These are phyloP conservation scores for Breviolum minutum DNA, from an alignment of 73 alveolate species.

Conservation along the genomic window DNA sequence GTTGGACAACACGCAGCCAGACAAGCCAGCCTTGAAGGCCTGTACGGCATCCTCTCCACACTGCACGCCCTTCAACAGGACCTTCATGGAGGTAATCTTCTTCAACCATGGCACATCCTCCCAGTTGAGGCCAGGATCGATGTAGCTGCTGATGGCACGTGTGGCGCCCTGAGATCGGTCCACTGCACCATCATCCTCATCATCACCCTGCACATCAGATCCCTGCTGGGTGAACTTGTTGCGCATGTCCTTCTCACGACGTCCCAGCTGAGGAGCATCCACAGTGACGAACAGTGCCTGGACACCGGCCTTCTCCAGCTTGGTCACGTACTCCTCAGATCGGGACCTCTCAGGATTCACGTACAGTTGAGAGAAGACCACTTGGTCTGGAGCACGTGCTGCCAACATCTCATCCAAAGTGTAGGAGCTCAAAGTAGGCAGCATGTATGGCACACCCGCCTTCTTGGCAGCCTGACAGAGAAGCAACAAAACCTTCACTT, in stretches of 20 bases:
- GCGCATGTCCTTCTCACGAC: conserved; percentile 93
- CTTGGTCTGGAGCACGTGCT: conserved; percentile 81
- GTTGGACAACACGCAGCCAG: conserved; percentile 95
- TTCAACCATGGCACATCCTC: conserved; percentile 95
- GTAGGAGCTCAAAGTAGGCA: conserved; percentile 94
- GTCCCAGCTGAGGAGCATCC: conserved; percentile 95
- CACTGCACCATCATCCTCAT: conserved; percentile 78
- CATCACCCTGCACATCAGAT: conserved; percentile 94
- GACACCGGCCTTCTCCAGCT: conserved; percentile 85
- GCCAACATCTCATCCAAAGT: conserved; percentile 95
- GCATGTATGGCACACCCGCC: conserved; percentile 95
- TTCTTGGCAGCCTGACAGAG: conserved; percentile 78
- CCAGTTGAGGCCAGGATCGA: conserved; percentile 95
- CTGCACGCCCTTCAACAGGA: conserved; percentile 93
- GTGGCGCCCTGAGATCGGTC: conserved; percentile 95
- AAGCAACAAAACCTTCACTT: not conserved
- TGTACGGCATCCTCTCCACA: conserved; percentile 86
- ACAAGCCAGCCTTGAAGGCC: conserved; percentile 85
- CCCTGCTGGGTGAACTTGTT: conserved; percentile 95
- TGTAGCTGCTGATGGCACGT: conserved; percentile 95
- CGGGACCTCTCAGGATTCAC: conserved; percentile 93
- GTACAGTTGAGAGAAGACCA: conserved; percentile 92
- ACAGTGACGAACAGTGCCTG: conserved; percentile 80
- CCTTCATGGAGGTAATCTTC: conserved; percentile 91
- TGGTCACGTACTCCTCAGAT: conserved; percentile 84